Conservation (phyloP, 805 yeast genomes). For the Yamadazyma ubonensis region DNA sequence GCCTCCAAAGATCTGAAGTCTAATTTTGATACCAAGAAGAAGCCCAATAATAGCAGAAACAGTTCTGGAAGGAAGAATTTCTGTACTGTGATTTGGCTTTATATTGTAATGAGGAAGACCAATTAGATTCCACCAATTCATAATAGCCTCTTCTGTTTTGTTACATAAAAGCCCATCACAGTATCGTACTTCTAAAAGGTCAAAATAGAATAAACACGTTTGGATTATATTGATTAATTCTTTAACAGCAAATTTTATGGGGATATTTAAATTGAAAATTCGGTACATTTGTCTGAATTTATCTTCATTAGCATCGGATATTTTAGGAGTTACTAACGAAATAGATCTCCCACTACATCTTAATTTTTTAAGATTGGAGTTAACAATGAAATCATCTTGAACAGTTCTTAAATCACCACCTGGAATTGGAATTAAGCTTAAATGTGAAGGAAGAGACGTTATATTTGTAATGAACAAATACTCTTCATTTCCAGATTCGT, state of each 20-base stretch:
- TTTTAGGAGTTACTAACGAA: constrained; percentile 57
- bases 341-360: constrained; percentile 87
- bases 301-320: constrained; percentile 75
- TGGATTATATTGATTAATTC: constrained; percentile 78
- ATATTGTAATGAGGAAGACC: constrained; percentile 52
- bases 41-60: constrained; percentile 81
- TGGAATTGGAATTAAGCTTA: constrained; percentile 69
- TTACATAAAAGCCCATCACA: constrained; percentile 87
- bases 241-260: constrained; percentile 62
- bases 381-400: constrained; percentile 63
- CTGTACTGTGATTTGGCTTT: constrained; percentile 49
- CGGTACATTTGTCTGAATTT: constrained; percentile 77
- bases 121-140: constrained; percentile 77
- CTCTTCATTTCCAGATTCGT: constrained; percentile 21
- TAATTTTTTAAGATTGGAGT: constrained; percentile 71
- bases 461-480: constrained; percentile 75
- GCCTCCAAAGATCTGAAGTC: constrained; percentile 41
- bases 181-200: constrained; percentile 60
- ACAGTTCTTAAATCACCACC: constrained; percentile 53
- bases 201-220: constrained; percentile 73
- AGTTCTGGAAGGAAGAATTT: constrained; percentile 60
- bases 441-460: constrained; percentile 73
- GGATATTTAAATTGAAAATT: constrained; percentile 49
- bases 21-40: constrained; percentile 66
- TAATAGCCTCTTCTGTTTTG: constrained; percentile 68